phyloP scores from a whole-genome alignment of 148 eudicot species.

The Simmondsia chinensis region DNA sequence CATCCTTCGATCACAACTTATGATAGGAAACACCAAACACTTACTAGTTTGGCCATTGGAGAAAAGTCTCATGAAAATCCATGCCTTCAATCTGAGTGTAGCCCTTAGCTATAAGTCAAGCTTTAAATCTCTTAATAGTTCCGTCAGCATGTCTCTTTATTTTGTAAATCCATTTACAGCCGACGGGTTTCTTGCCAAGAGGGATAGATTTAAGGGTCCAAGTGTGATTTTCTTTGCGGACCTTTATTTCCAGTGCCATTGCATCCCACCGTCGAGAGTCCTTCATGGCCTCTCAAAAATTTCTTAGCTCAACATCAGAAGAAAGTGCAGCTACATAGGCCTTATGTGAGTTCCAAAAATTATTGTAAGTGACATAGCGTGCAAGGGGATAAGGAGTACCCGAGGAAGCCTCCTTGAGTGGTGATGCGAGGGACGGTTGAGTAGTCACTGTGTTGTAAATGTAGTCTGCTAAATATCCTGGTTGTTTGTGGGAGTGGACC shows the following conservation, averaged over 20 bases:
- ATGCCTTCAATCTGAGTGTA: background rate
- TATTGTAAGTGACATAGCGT: background rate
- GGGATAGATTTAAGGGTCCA: background rate
- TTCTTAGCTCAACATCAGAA: background rate
- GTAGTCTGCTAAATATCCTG: background rate
- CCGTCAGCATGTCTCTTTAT: background rate
- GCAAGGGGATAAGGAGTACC: background rate
- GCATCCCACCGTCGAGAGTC: background rate
- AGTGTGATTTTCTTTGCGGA: background rate
- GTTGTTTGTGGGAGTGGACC: too few species aligned
- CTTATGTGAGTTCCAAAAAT: background rate
- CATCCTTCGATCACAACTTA: background rate
- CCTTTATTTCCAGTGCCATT: background rate
- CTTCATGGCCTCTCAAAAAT: background rate
- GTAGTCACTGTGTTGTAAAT: background rate
- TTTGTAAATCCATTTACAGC: background rate
- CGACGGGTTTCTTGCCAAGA: background rate
- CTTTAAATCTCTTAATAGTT: background rate
- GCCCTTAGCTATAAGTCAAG: background rate
- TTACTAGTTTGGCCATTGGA: slow-evolving; percentile 1
- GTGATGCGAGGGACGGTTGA: background rate
- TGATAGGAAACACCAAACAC: background rate
- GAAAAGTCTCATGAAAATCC: slow-evolving; percentile 3
- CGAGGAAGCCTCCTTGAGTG: background rate
- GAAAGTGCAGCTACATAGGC: background rate